Evolutionary conservation across 106 monocot genomes (phyloP).

Genomic region (Acorus gramineus): DNA sequence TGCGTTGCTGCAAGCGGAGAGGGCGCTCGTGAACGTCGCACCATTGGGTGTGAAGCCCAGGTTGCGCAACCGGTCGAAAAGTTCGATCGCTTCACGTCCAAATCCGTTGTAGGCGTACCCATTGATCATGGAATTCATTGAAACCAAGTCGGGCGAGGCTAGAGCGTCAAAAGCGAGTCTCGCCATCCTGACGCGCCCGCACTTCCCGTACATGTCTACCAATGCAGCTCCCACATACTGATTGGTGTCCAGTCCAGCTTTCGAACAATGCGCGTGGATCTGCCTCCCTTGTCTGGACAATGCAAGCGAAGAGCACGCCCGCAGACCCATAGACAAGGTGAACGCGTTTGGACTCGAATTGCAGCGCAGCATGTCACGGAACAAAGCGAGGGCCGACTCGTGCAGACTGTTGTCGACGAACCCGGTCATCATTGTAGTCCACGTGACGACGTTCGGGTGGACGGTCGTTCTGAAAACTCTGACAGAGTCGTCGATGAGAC

Average conservation of each 20-base stretch:
- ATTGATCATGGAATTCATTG: constrained; percentile 54
- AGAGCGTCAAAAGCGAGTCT: constrained; percentile 29
- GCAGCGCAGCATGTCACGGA: constrained; percentile 25
- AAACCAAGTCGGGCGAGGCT: constrained; percentile 31
- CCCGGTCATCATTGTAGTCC: constrained; percentile 44
- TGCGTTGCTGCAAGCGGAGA: constrained; percentile 54
- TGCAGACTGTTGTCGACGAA: constrained; percentile 27
- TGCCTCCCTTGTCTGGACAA: constrained; percentile 26
- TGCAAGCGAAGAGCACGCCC: constrained; percentile 45
- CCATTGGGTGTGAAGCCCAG: constrained; percentile 29
- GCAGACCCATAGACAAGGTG: constrained; percentile 44
- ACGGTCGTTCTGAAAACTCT: constrained; percentile 34
- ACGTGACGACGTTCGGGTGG: constrained; percentile 41
- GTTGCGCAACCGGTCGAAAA: constrained; percentile 25
- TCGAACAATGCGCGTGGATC: constrained; percentile 38
- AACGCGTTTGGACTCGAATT: constrained; percentile 26
- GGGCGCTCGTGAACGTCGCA: constrained; percentile 36
- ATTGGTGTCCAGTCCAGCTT: constrained; percentile 27
- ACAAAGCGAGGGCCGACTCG: constrained; percentile 38
- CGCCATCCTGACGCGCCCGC: constrained; percentile 41
- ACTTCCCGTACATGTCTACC: constrained; percentile 57
- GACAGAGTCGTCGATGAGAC: constrained; percentile 37
- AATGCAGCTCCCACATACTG: constrained; percentile 45
- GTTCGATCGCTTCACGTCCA: constrained; percentile 32
- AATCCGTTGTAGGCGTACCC: constrained; percentile 56